These are phyloP conservation scores for Jaapia argillacea DNA, from an alignment of 768 basidiomycete genomes.

Conservation along the genomic window DNA sequence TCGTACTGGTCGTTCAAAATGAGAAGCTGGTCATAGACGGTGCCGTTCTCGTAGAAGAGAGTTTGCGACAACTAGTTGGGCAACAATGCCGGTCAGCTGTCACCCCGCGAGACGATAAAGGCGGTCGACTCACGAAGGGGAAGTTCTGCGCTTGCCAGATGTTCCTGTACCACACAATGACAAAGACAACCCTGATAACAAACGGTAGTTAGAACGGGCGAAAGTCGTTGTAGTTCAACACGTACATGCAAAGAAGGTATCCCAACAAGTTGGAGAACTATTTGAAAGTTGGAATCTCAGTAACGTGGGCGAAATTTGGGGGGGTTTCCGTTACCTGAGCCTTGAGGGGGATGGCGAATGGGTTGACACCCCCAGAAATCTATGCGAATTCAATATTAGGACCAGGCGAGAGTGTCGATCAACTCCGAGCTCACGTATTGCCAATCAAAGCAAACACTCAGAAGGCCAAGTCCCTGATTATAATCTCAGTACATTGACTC, in stretches of 20 bases:
- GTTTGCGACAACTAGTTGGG: conserved; percentile 12
- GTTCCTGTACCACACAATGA: conserved; percentile 17
- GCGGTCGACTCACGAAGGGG: conserved; percentile 3
- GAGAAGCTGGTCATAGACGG: conserved; percentile 13
- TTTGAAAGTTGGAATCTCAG: neutral
- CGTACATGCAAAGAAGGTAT: conserved; percentile 40
- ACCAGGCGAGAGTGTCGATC: too few species aligned
- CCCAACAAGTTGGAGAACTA: conserved; percentile 39
- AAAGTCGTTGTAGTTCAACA: neutral
- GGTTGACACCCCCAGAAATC: conserved; percentile 25
- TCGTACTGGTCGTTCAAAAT: conserved; percentile 28
- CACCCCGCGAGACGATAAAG: neutral
- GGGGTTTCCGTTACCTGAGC: conserved; percentile 29
- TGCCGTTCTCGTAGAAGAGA: conserved; percentile 15
- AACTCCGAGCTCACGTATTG: conserved; percentile 14
- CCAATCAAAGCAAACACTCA: conserved; percentile 17
- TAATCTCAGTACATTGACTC: too few species aligned
- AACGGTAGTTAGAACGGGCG: neutral
- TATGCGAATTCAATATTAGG: too few species aligned
- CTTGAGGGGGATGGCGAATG: conserved; percentile 42
- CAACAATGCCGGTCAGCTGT: neutral
- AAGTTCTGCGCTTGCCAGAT: conserved; percentile 13
- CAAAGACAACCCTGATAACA: conserved; percentile 12
- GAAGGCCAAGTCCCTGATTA: conserved; percentile 16
- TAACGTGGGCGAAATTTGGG: too few species aligned